Conservation (phyloP, 495 filamentous ascomycete species). For the Neurospora tetrasperma region DNA sequence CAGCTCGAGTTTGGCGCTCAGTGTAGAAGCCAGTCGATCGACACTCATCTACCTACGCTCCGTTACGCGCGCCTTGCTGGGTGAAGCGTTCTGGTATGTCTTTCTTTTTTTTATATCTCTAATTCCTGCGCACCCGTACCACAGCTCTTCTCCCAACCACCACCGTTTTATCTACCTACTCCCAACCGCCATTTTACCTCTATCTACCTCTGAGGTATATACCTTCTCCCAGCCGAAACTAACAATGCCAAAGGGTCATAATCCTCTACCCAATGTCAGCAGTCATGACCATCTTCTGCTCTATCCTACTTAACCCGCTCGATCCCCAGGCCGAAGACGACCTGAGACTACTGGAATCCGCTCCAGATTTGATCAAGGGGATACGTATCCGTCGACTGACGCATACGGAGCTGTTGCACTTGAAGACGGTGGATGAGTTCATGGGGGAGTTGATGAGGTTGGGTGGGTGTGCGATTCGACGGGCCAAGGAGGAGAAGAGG, state of each 20-base stretch:
- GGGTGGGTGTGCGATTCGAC: slow-evolving; percentile 6
- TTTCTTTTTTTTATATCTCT: too few species aligned
- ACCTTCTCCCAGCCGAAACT: too few species aligned
- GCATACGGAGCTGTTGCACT: slow-evolving; percentile 33
- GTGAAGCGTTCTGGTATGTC: slow-evolving; percentile 39
- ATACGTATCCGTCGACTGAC: slow-evolving; percentile 31
- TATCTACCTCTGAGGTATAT: too few species aligned
- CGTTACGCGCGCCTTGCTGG: slow-evolving; percentile 30
- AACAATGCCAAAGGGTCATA: slow-evolving; percentile 18
- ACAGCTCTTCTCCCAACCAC: too few species aligned
- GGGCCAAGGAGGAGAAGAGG: slow-evolving; percentile 2
- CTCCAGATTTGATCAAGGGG: slow-evolving; percentile 32
- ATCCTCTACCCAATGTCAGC: slow-evolving; percentile 46
- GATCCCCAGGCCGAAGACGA: slow-evolving; percentile 36
- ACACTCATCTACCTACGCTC: slow-evolving; percentile 37
- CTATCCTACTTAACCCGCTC: slow-evolving; percentile 38
- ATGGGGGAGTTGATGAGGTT: slow-evolving; percentile 36
- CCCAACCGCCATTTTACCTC: not conserved
- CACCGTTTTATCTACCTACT: too few species aligned
- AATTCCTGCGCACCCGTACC: too few species aligned
- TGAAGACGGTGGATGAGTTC: slow-evolving; percentile 40
- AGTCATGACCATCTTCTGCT: slow-evolving; percentile 40
- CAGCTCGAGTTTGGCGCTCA: slow-evolving; percentile 37
- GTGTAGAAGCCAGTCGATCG: slow-evolving; percentile 43
- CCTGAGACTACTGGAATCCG: slow-evolving; percentile 29